phyloP scores from a whole-genome alignment of 2,329 filamentous ascomycete genomes.

The Salinomyces thailandicus region DNA sequence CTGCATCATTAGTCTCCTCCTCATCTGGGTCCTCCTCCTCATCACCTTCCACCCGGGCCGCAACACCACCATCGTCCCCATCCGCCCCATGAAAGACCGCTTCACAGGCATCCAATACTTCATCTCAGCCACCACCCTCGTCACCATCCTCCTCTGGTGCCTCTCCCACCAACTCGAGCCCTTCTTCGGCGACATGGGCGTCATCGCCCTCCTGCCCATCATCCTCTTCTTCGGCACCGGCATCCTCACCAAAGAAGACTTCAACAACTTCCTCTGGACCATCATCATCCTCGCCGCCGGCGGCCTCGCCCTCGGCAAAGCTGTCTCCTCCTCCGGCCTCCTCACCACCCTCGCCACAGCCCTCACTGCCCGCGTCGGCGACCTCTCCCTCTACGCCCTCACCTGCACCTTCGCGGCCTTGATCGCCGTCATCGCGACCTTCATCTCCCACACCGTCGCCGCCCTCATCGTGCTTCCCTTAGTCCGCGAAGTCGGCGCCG shows the following conservation, averaged over 20 bases:
- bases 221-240: conserved; percentile 94
- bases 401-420: conserved; percentile 74
- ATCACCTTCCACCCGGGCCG: conserved; percentile 74
- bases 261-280: conserved; percentile 99
- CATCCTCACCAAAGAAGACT: conserved; percentile 95
- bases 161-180: conserved; percentile 77
- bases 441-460: conserved; percentile 95
- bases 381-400: conserved; percentile 74
- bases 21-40: conserved; percentile 83
- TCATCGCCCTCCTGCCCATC: conserved; percentile 91
- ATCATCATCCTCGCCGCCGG: conserved; percentile 97
- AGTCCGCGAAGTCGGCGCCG: conserved; percentile 71
- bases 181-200: conserved; percentile 94
- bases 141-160: conserved; percentile 87
- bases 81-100: conserved; percentile 76
- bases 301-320: conserved; percentile 82
- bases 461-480: conserved; percentile 89
- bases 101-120: conserved; percentile 91
- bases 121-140: conserved; percentile 69
- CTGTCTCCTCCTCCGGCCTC: conserved; percentile 85
- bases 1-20: conserved; percentile 72
- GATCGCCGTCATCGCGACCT: conserved; percentile 88
- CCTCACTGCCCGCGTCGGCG: conserved; percentile 65
- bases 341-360: conserved; percentile 73
- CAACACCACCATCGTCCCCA: conserved; percentile 81